phyloP scores from a whole-genome alignment of 371 early-diverging fungal genomes.

The Circinella umbellata region DNA sequence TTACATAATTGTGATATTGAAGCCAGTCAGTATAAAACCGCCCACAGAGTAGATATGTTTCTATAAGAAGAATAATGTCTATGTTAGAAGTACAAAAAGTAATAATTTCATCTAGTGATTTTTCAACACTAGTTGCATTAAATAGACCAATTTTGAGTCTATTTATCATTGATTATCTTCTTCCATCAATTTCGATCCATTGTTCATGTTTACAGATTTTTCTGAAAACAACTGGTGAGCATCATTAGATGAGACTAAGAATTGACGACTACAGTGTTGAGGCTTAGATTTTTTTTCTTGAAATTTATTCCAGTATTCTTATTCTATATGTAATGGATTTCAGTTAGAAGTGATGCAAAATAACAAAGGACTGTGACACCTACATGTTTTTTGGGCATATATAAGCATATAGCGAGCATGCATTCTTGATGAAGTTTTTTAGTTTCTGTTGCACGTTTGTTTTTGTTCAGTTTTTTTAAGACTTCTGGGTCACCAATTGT shows the following conservation, averaged over 20 bases:
- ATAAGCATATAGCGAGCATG: neutral
- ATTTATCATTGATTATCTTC: no score
- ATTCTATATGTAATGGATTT: neutral
- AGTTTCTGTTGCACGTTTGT: neutral
- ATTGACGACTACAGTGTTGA: neutral
- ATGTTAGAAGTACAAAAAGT: no score
- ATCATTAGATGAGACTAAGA: no score
- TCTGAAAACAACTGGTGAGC: no score
- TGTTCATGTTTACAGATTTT: neutral
- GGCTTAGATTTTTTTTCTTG: neutral
- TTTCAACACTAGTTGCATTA: no score
- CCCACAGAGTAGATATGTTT: no score
- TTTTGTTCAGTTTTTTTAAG: neutral
- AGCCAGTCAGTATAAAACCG: constrained; percentile 5
- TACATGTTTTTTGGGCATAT: constrained; percentile 1
- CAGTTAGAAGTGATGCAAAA: neutral
- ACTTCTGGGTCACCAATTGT: neutral
- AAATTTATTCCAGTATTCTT: neutral
- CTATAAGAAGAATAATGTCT: no score
- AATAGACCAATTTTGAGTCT: no score
- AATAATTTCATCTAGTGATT: no score
- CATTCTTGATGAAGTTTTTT: neutral
- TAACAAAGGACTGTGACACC: neutral
- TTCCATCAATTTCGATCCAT: no score
- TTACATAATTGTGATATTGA: constrained; percentile 13